Conservation (phyloP, 441 rosid species). For the Rhodomyrtus psidioides region DNA sequence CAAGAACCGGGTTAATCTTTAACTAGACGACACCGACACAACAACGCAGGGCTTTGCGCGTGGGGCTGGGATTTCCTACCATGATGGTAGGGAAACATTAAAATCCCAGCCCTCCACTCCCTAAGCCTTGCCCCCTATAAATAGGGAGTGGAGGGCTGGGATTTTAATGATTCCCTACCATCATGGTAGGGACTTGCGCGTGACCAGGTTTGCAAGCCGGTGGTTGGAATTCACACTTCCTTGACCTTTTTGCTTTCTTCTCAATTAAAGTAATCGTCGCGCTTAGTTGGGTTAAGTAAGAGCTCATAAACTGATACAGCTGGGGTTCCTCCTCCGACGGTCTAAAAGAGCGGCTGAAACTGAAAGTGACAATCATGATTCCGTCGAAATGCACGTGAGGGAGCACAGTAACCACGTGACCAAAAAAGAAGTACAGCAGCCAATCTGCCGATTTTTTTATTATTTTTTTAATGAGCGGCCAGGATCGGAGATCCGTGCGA, state of each 20-base stretch:
- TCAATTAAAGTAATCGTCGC: not conserved
- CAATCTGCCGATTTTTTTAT: not conserved
- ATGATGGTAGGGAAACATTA: no score
- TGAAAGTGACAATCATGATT: not conserved
- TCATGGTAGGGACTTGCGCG: no score
- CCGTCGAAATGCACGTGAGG: not conserved
- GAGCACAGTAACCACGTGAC: not conserved
- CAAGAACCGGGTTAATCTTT: not conserved
- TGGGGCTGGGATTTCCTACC: no score
- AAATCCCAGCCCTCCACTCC: no score
- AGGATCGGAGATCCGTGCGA: not conserved
- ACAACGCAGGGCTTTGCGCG: not conserved
- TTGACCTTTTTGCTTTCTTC: no score
- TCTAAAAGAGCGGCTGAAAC: not conserved
- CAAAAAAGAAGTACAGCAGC: no score
- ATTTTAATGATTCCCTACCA: no score
- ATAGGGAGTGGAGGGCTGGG: no score
- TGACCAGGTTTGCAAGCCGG: not conserved
- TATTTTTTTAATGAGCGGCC: not conserved
- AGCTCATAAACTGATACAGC: not conserved
- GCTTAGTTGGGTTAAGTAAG: not conserved
- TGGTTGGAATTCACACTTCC: not conserved
- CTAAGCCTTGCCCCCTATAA: no score
- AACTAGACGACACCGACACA: not conserved
- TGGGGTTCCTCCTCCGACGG: not conserved